Conservation (phyloP, 306 rosid genomes). For the Biancaea sappan region DNA sequence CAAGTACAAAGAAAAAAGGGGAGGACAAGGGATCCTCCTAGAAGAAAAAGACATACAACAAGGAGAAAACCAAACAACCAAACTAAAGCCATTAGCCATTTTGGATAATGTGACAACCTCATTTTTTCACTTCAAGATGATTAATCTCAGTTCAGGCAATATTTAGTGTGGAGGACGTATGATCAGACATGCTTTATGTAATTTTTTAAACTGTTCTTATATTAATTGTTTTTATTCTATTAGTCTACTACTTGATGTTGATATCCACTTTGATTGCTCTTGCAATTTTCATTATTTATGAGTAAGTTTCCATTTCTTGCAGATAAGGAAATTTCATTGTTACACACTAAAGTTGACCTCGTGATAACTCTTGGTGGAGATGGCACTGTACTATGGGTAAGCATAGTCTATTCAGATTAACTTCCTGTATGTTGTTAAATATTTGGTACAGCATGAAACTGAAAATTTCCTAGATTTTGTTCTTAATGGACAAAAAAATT, state of each 20-base stretch:
- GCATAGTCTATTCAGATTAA: conserved; percentile 40
- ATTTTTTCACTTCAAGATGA: background rate
- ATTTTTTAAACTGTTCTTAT: background rate
- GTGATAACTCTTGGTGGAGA: conserved; percentile 98
- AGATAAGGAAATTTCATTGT: conserved; percentile 65
- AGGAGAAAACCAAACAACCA: too few species aligned
- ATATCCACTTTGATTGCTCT: background rate
- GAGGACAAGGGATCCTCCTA: too few species aligned
- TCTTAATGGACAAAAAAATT: background rate
- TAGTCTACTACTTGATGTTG: background rate
- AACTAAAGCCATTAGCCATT: too few species aligned
- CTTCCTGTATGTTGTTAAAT: conserved; percentile 15
- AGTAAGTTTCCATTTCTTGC: conserved; percentile 33
- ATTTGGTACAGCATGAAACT: background rate
- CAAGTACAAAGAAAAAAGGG: too few species aligned
- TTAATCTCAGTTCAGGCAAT: conserved; percentile 18
- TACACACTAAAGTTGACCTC: conserved; percentile 90
- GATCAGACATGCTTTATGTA: background rate
- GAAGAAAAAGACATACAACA: too few species aligned
- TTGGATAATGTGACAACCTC: too few species aligned
- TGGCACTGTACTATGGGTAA: conserved; percentile 98
- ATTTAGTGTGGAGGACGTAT: background rate
- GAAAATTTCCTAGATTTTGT: background rate
- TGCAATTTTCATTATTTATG: background rate
- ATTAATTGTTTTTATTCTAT: background rate